Base-by-base conservation (phyloP, 2,329 filamentous ascomycete species). In the Ophiostoma himal-ulmi region DNA sequence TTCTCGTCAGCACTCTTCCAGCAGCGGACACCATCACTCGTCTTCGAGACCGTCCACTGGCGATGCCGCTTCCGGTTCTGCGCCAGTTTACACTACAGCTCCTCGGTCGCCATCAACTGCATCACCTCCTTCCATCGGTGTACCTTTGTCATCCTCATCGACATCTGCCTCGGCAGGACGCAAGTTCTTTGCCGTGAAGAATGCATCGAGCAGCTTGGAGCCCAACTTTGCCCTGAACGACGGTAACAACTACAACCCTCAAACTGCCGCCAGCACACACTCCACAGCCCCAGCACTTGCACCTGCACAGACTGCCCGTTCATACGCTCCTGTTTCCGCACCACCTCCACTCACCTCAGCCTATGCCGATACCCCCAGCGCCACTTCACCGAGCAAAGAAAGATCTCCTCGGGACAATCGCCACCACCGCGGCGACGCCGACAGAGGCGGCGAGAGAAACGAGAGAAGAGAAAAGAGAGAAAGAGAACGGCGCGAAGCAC, bases 221-320 rank as follows among this genome's bases (percentile, higher is more conserved):
- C 67, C 76, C 66, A 76, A 75, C 71, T 73, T 79, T 77, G 66
- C 75, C 75, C 76, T 79, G 77, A 74, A 75, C 77, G 72, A 79
- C 75, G 66, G 78, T 78, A 65, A 79, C 76, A 70, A 64, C 48
- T 70, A 79, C 76, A 70, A 64, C 57, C 72, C 73, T 72, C 68
- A 37, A 77, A 70, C 14, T 62, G 72, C 54, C 44, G 67, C 62
- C 62, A 68, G 6, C 69, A 70, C 70, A 39, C 52, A 48, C 62
- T 68, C 22, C 44, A 60, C 66, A 68, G 6, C 66, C 68, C 68
- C 52, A 57, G 52, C 52, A 30, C 52, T 26, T 13, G 52, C 52
- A 57, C 52, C 20, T 26, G 66, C 70, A 62, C 57, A 62, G 26
- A 62, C 57, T 62, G 26, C 57, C 57, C 57, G 57, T 26, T 62